Base-by-base conservation (phyloP, 2,329 filamentous ascomycete species). In the Amesomyces nigricolor region DNA sequence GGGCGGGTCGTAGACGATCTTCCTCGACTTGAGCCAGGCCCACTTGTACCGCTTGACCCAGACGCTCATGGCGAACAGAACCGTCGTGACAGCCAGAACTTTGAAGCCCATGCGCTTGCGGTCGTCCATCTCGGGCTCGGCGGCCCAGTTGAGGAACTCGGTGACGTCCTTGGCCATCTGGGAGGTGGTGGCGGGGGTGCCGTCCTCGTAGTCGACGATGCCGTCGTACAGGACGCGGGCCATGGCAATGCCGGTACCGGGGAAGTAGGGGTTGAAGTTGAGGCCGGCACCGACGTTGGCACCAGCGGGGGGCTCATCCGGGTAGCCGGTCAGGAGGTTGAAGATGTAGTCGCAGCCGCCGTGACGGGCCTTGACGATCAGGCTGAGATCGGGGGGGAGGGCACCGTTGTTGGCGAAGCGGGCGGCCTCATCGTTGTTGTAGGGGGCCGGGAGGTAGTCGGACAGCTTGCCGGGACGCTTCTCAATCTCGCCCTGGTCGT, bases 21-120 rank as follows among this genome's bases (percentile, higher is more conserved):
- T 96, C 71, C 94, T 87, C 67, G 91, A 88, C 87, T 99, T 99
- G 74, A 99, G 78, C 68, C 88, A 86, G 58, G 91, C 82, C 94
- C 94, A 99, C 85, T 97, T 99, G 86, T 99, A 99, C 78, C 91
- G 86, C 88, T 99, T 99, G 64, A 97, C 87, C 91, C 91, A 99
- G 67, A 99, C 84, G 73, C 88, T 95, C 68, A 97, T 69, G 55
- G 89, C 90, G 71, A 90, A 88, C 61, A 99, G 79, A 60, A 86
- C 83, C 59, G 87, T 81, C 53, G 85, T 84, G 64, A 96, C 83
- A 64, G 88, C 85, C 66, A 99, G 74, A 53, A 95, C 89, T 86
- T 99, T 97, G 83, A 95, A 85, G 68, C 94, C 94, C 94, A 97
- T 99, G 80, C 91, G 94, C 88, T 99, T 99, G 72, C 94, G 88